Evolutionary conservation across 2,329 filamentous ascomycete species (phyloP), one percentile per base, ranked within the genome.

Genomic region (Sporothrix schenckii): DNA sequence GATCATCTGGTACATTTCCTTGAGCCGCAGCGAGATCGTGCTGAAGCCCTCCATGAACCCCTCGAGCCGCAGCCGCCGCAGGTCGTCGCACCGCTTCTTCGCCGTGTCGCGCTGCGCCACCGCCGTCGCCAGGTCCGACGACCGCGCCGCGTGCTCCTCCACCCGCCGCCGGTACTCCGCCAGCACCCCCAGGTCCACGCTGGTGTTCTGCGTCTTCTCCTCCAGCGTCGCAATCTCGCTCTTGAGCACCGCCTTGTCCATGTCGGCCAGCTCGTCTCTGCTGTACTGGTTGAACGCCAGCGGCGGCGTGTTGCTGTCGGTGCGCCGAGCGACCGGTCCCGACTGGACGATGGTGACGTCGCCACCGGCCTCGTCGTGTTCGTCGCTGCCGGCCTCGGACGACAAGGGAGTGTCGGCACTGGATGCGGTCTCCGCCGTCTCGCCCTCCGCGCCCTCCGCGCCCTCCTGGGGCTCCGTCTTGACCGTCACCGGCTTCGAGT

Each of bases 1-100:
- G 79, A 99, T 99, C 94, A 99, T 97, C 79, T 99, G 95, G 82
- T 99, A 99, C 95, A 99, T 99, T 78, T 99, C 95, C 83, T 99
- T 99, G 60, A 99, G 85, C 0, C 94, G 91, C 30, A 97, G 85
- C 1, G 94, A 98, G 80, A 99, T 99, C 73, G 89, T 91, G 77
- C 91, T 91, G 83, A 99, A 98, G 52, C 96, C 95, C 78, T 96
- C 93, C 94, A 98, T 98, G 86, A 99, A 99, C 49, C 95, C 94
- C 76, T 97, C 94, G 9, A 98, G 85, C 41, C 95, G 92, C 66
- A 97, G 85, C 16, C 93, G 91, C 14, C 95, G 92, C 68, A 99
- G 88, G 74, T 97, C 93, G 77, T 98, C 94, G 75, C 94, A 93
- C 10, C 93, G 91, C 78, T 92, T 92, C 86, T 98, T 99, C 74